Conservation (phyloP, 1,284 basidiomycete genomes). For the Meira nashicola region DNA sequence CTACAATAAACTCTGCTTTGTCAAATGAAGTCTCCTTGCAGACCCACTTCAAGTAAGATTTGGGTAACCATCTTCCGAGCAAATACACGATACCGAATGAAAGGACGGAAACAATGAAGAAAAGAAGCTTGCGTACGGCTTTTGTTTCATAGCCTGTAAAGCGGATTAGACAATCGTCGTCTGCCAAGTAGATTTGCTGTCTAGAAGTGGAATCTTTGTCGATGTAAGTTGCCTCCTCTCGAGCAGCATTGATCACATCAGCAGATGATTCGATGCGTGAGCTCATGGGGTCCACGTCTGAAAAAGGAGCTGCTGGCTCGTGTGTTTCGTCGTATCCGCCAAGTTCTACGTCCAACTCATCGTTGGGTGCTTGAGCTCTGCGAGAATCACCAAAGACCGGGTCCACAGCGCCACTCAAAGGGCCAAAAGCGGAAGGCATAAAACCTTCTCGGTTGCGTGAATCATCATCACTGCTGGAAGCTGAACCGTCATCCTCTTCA, state of each 20-base stretch:
- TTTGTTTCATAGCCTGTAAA: conserved; percentile 82
- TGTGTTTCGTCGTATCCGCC: conserved; percentile 17
- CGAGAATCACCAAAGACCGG: conserved; percentile 48
- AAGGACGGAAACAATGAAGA: conserved; percentile 68
- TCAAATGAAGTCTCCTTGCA: conserved; percentile 78
- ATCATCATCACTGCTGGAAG: conserved; percentile 40
- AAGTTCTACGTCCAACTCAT: conserved; percentile 41
- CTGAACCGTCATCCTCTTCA: conserved; percentile 11
- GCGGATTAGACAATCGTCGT: conserved; percentile 84
- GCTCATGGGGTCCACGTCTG: conserved; percentile 22
- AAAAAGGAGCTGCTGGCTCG: conserved; percentile 7
- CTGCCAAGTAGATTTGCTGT: conserved; percentile 80
- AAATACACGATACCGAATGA: conserved; percentile 74
- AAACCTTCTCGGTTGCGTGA: conserved; percentile 29
- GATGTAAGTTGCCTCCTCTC: conserved; percentile 34
- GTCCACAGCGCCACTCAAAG: conserved; percentile 38
- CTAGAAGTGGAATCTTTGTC: conserved; percentile 53
- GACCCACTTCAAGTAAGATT: conserved; percentile 81
- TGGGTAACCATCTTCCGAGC: conserved; percentile 88
- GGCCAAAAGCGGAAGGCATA: conserved; percentile 46
- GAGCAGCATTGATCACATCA: conserved; percentile 8
- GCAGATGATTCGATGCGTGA: background rate
- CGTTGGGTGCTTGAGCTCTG: conserved; percentile 30
- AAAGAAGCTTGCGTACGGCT: conserved; percentile 64
- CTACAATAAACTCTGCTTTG: conserved; percentile 68